Evolutionary conservation across 2,329 filamentous ascomycete species (phyloP).

Genomic region (Apiospora arundinis): DNA sequence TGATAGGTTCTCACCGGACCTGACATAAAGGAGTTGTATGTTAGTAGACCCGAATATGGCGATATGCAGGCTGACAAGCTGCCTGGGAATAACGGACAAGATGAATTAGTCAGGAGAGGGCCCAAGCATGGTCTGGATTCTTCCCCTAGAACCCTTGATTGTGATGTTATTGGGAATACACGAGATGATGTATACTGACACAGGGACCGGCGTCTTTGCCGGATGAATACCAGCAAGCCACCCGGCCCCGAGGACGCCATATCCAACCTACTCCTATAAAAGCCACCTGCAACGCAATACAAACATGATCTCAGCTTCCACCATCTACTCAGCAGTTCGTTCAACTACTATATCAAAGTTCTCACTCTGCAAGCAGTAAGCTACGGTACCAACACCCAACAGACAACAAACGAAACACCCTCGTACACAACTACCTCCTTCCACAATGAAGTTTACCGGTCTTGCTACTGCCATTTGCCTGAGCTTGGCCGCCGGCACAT

Average conservation of each 20-base stretch:
- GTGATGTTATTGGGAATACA: not conserved
- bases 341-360: not conserved
- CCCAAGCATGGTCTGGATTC: too few species aligned
- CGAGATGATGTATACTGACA: not conserved
- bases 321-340: not conserved
- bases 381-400: not conserved
- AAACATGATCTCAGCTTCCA: not conserved
- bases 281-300: not conserved
- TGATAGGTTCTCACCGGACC: not conserved
- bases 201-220: not conserved
- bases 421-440: not conserved
- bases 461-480: not conserved
- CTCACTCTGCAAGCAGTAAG: not conserved
- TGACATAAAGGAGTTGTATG: too few species aligned
- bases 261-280: not conserved
- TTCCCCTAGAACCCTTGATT: not conserved
- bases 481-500: not conserved
- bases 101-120: too few species aligned
- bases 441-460: not conserved
- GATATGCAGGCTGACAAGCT: not conserved
- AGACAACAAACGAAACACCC: not conserved
- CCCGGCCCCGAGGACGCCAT: not conserved
- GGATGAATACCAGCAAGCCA: not conserved
- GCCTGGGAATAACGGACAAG: too few species aligned
- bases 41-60: not conserved